Evolutionary conservation across 2,329 filamentous ascomycete genomes (phyloP).

Genomic region (Neofusicoccum laricinum): DNA sequence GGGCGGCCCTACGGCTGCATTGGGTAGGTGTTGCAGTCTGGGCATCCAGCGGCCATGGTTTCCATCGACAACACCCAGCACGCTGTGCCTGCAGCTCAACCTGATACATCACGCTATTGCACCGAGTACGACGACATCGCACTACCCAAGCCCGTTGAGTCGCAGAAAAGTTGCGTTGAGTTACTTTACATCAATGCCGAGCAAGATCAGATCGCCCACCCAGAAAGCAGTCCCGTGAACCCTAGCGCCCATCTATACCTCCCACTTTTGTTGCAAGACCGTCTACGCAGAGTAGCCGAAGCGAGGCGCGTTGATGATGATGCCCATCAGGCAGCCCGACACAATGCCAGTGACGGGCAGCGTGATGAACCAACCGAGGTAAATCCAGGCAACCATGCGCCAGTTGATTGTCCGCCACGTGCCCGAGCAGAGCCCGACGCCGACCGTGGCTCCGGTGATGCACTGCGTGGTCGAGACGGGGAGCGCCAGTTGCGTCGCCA

Average conservation of each 20-base stretch:
- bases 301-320: slow-evolving; percentile 59
- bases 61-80: too few relatives aligned
- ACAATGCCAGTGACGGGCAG: slow-evolving; percentile 57
- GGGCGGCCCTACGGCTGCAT: too few relatives aligned
- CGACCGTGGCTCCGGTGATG: slow-evolving; percentile 54
- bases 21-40: too few relatives aligned
- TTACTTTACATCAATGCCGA: too few relatives aligned
- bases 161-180: neutral
- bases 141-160: neutral
- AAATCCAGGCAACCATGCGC: slow-evolving; percentile 61
- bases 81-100: too few relatives aligned
- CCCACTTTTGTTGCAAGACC: neutral
- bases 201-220: too few relatives aligned
- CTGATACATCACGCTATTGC: neutral
- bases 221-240: too few relatives aligned
- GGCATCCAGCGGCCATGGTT: neutral
- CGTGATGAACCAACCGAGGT: slow-evolving; percentile 60
- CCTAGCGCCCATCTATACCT: neutral
- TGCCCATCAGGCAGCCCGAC: slow-evolving; percentile 59
- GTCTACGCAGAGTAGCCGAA: neutral
- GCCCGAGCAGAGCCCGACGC: slow-evolving; percentile 61
- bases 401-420: slow-evolving; percentile 60
- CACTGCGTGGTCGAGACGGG: slow-evolving; percentile 66
- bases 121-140: neutral
- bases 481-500: slow-evolving; percentile 57